These are phyloP conservation scores for Arthrobotrys pseudoclavata DNA, from an alignment of 2,329 filamentous ascomycete species.

Conservation along the genomic window DNA sequence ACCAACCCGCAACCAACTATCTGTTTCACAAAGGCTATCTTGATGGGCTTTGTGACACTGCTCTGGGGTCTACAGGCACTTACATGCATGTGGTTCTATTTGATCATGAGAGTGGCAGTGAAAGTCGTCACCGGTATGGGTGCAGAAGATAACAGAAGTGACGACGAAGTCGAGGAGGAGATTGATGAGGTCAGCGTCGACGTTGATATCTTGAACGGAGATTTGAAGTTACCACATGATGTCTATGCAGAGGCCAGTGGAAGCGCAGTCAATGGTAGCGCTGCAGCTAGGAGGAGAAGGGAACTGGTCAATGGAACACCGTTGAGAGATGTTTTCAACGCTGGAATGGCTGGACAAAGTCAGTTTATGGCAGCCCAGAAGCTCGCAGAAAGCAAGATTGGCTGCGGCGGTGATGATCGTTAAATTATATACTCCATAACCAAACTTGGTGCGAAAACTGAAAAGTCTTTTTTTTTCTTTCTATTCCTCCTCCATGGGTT, in stretches of 20 bases:
- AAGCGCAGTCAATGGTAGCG: slow-evolving; percentile 34
- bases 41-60: slow-evolving; percentile 81
- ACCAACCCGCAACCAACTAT: slow-evolving; percentile 75
- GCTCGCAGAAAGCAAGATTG: slow-evolving; percentile 58
- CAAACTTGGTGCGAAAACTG: not conserved
- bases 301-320: slow-evolving; percentile 45
- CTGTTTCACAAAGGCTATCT: slow-evolving; percentile 82
- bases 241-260: slow-evolving; percentile 48
- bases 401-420: slow-evolving; percentile 58
- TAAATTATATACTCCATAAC: slow-evolving; percentile 26
- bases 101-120: slow-evolving; percentile 86
- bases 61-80: slow-evolving; percentile 84
- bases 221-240: slow-evolving; percentile 42
- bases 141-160: slow-evolving; percentile 88
- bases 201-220: slow-evolving; percentile 22
- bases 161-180: slow-evolving; percentile 81
- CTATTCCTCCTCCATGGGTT: not conserved
- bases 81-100: slow-evolving; percentile 86
- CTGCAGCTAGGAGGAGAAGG: slow-evolving; percentile 40
- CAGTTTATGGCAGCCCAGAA: slow-evolving; percentile 59
- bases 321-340: slow-evolving; percentile 49
- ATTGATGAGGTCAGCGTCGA: slow-evolving; percentile 68
- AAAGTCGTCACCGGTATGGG: slow-evolving; percentile 81
- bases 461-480: slow-evolving; percentile 1
- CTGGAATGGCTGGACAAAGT: slow-evolving; percentile 47